Evolutionary conservation across 306 rosid species (phyloP).

Genomic region (Astragalus glycyphyllos): DNA sequence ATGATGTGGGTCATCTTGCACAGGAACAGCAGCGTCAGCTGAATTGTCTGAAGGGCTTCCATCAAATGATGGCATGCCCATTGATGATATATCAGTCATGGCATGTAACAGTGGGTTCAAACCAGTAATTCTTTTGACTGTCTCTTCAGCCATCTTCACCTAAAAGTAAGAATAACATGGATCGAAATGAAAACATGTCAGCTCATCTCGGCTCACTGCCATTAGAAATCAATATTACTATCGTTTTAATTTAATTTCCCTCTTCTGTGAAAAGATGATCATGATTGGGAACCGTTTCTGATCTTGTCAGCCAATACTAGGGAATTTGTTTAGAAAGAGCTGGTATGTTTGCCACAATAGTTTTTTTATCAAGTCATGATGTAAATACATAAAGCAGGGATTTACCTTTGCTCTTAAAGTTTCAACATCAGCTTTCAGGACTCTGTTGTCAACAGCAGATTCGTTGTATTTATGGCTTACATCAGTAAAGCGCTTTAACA

Average conservation of each 20-base stretch:
- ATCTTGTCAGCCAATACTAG: constrained; percentile 36
- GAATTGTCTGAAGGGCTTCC: constrained; percentile 84
- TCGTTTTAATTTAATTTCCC: background rate
- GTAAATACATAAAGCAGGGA: background rate
- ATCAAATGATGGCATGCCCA: constrained; percentile 62
- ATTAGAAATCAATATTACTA: constrained; percentile 9
- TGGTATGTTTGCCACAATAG: background rate
- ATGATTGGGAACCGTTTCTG: constrained; percentile 29
- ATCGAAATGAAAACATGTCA: constrained; percentile 29
- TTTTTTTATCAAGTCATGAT: constrained; percentile 10
- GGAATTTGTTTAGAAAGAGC: constrained; percentile 28
- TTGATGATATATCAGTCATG: constrained; percentile 66
- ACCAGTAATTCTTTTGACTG: constrained; percentile 81
- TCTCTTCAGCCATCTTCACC: constrained; percentile 96
- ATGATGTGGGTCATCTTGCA: constrained; percentile 65
- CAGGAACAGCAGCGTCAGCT: constrained; percentile 74
- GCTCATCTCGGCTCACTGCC: constrained; percentile 5
- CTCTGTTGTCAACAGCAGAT: constrained; percentile 90
- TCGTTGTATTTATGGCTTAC: constrained; percentile 73
- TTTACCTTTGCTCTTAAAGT: constrained; percentile 94
- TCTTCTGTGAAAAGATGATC: constrained; percentile 8
- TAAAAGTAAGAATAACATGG: constrained; percentile 46
- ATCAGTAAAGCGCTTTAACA: constrained; percentile 78
- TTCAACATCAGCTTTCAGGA: constrained; percentile 89
- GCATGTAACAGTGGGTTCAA: constrained; percentile 60